Base-by-base conservation (phyloP, 768 basidiomycete species). In the Macrolepiota fuliginosa region DNA sequence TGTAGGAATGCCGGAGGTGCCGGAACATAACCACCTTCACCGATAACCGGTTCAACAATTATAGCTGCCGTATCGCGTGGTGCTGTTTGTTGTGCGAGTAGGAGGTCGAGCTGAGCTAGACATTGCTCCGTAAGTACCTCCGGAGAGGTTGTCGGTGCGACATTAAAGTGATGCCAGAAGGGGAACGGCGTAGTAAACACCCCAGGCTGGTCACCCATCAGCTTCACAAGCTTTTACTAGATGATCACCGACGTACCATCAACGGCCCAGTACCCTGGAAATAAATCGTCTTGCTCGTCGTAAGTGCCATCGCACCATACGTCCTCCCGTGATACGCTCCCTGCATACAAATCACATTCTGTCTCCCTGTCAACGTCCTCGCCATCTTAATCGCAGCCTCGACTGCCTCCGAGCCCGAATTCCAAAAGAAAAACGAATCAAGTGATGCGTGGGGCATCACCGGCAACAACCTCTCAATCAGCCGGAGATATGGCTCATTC, bases 401-500 rank as follows among this genome's bases (percentile, higher is more conserved):
- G 47, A 94, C 83, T 1, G 95, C 96, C 73, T 98, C 96, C 0
- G 93, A 89, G 2, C 96, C 96, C 1, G 94, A 96, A 78, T 93
- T 98, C 91, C 91, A 93, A 76, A 97, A 93, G 83, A 95, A 97
- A 82, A 98, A 98, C 25, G 92, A 92, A 72, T 96, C 91, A 35
- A 98, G 81, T 1, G 94, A 95, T 0, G 87, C 82, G 74, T 96
- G 77, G 1, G 96, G 96, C 94, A 98, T 95, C 62, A 90, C 76
- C 0, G 94, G 92, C 12, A 96, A 76, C 6, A 98, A 82, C 58
- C 83, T 83, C 72, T 96, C 84, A 69, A 98, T 90, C 67, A 98
- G 90, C 54, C 86, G 81, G 19, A 97, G 82, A 74, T 96, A 94
- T 0, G 94, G 92, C 64, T 83, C 85, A 67, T 92, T 88, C 79